Evolutionary conservation across 1,284 basidiomycete genomes (phyloP).

Genomic region (Calocybe gambosa): DNA sequence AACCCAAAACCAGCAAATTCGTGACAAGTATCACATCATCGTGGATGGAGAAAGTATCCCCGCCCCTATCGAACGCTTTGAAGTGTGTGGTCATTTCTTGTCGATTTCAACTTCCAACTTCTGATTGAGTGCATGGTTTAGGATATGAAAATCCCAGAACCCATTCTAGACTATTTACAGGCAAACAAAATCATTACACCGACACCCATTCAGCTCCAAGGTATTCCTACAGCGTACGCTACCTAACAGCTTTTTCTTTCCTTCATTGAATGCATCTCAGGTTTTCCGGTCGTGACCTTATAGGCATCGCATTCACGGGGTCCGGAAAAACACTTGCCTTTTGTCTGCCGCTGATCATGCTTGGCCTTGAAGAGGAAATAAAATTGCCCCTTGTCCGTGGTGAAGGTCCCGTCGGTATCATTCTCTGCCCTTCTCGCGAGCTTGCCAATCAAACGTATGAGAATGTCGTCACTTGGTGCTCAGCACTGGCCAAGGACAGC

Average conservation of each 20-base stretch:
- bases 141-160: constrained; percentile 97
- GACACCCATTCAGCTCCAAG: constrained; percentile 96
- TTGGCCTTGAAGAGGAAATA: constrained; percentile 88
- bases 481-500: constrained; percentile 72
- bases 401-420: constrained; percentile 92
- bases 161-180: constrained; percentile 78
- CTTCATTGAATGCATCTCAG: constrained; percentile 32
- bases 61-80: constrained; percentile 89
- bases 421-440: constrained; percentile 94
- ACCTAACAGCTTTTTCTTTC: constrained; percentile 8
- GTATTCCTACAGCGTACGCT: constrained; percentile 86
- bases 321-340: constrained; percentile 91
- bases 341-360: constrained; percentile 92
- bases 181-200: constrained; percentile 82
- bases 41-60: constrained; percentile 91
- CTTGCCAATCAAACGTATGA: constrained; percentile 96
- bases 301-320: constrained; percentile 94
- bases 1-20: constrained; percentile 68
- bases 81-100: constrained; percentile 38
- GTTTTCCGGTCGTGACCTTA: constrained; percentile 87
- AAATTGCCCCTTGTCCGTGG: constrained; percentile 87
- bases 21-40: constrained; percentile 90
- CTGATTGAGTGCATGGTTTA: constrained; percentile 23
- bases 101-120: too few relatives aligned
- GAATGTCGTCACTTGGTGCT: constrained; percentile 83